A percentile compares a stretch with the other conserved stretches of the same genome.
phyloP scores from a whole-genome alignment of 2,329 filamentous ascomycete species.

The Colletotrichum siamense region DNA sequence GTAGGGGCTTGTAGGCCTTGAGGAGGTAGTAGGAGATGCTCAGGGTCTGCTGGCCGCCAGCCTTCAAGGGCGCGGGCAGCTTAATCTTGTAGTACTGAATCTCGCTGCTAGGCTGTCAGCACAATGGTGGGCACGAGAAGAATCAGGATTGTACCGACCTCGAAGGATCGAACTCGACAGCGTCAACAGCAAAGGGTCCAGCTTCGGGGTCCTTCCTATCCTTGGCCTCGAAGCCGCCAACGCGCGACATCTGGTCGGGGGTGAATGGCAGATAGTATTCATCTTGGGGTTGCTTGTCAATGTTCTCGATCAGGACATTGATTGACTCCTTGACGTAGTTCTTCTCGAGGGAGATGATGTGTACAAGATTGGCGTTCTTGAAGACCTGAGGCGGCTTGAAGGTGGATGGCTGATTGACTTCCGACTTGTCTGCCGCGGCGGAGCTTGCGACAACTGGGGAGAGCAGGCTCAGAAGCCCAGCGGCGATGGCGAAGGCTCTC shows the following conservation, averaged over 20 bases:
- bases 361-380: conserved; percentile 90
- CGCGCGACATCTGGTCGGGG: conserved; percentile 71
- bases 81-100: conserved; percentile 85
- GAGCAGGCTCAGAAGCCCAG: conserved; percentile 65
- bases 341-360: conserved; percentile 91
- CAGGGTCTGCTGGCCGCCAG: conserved; percentile 82
- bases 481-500: conserved; percentile 56
- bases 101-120: conserved; percentile 51
- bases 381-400: conserved; percentile 92
- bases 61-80: conserved; percentile 76
- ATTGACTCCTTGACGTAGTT: conserved; percentile 87
- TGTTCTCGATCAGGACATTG: conserved; percentile 94
- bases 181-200: conserved; percentile 71
- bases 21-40: conserved; percentile 86
- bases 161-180: conserved; percentile 67
- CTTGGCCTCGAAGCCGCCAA: conserved; percentile 89
- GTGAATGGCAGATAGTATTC: conserved; percentile 94
- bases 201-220: conserved; percentile 82
- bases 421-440: conserved; percentile 46
- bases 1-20: conserved; percentile 79
- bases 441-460: conserved; percentile 48
- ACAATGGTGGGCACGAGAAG: neutral
- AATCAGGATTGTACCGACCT: conserved; percentile 47
- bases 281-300: conserved; percentile 77
- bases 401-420: conserved; percentile 63